phyloP scores from a whole-genome alignment of 2,329 filamentous ascomycete species.

The Cladosporium austrohemisphaericum region DNA sequence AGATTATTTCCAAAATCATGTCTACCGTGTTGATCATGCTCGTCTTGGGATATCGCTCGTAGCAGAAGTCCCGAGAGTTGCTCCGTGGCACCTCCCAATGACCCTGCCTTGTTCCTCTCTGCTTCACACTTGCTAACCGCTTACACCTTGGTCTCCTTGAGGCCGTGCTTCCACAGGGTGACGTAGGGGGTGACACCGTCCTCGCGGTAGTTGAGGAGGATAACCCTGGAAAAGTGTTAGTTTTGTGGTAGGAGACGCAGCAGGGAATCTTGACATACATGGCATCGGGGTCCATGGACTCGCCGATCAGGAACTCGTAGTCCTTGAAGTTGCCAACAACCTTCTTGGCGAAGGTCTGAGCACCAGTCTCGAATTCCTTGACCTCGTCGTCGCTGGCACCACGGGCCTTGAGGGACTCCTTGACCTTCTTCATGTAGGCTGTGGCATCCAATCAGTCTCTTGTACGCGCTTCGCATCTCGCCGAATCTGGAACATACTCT shows the following conservation, averaged over 20 bases:
- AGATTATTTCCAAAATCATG: conserved; percentile 14
- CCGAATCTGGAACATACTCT: conserved; percentile 56
- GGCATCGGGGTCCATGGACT: conserved; percentile 88
- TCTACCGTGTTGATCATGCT: conserved; percentile 14
- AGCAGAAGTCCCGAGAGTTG: not conserved
- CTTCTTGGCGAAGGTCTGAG: conserved; percentile 73
- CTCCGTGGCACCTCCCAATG: not conserved
- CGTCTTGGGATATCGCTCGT: conserved; percentile 15
- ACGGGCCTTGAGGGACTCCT: conserved; percentile 63
- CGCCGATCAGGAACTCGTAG: conserved; percentile 90
- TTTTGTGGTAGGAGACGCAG: not conserved
- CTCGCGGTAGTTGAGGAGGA: conserved; percentile 96
- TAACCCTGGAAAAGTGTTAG: conserved; percentile 54
- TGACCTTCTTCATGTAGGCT: conserved; percentile 92
- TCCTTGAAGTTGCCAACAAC: conserved; percentile 86
- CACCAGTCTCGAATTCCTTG: conserved; percentile 75
- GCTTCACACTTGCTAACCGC: conserved; percentile 16
- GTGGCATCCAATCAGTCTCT: not conserved
- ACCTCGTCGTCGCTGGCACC: conserved; percentile 62
- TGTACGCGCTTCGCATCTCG: not conserved
- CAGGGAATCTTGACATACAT: conserved; percentile 63
- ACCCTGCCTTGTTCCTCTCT: conserved; percentile 3
- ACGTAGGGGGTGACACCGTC: conserved; percentile 89
- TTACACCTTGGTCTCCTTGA: conserved; percentile 88
- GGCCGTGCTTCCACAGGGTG: conserved; percentile 91